Conservation (phyloP, 2,329 filamentous ascomycete species). For the Cylindrodendrum hubeiense region DNA sequence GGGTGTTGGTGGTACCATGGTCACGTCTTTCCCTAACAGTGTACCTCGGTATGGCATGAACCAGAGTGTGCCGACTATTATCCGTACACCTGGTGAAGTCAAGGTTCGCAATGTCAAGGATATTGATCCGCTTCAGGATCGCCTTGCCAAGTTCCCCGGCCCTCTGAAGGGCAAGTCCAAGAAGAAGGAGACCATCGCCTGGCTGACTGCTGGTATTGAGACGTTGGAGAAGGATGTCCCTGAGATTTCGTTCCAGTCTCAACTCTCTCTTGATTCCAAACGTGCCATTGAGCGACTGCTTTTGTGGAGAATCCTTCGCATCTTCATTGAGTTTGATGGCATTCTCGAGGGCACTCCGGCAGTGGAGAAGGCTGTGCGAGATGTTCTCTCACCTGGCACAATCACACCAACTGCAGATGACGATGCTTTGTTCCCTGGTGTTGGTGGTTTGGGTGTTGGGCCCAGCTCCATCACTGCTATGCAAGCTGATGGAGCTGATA, state of each 20-base stretch:
- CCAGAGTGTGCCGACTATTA: constrained; percentile 79
- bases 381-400: constrained; percentile 75
- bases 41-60: constrained; percentile 87
- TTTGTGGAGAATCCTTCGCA: constrained; percentile 86
- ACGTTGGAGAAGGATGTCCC: constrained; percentile 72
- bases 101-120: constrained; percentile 82
- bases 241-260: constrained; percentile 62
- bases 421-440: constrained; percentile 40
- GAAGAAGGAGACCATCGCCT: constrained; percentile 91
- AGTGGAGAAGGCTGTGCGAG: constrained; percentile 80
- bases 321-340: constrained; percentile 91
- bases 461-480: constrained; percentile 50
- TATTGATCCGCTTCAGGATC: constrained; percentile 77
- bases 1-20: constrained; percentile 85
- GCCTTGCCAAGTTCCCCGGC: constrained; percentile 86
- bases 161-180: constrained; percentile 90
- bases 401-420: constrained; percentile 41
- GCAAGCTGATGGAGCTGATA: constrained; percentile 76
- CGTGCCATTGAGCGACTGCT: constrained; percentile 83
- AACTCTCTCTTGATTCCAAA: constrained; percentile 72
- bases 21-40: constrained; percentile 90
- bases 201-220: constrained; percentile 84
- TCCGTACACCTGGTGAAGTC: constrained; percentile 85
- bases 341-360: constrained; percentile 77
- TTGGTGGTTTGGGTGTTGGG: constrained; percentile 42